Percentiles rank a stretch among this genome's conserved stretches.
Evolutionary conservation across 345 rosid species (phyloP).

Genomic region (Noccaea bulbosa): DNA sequence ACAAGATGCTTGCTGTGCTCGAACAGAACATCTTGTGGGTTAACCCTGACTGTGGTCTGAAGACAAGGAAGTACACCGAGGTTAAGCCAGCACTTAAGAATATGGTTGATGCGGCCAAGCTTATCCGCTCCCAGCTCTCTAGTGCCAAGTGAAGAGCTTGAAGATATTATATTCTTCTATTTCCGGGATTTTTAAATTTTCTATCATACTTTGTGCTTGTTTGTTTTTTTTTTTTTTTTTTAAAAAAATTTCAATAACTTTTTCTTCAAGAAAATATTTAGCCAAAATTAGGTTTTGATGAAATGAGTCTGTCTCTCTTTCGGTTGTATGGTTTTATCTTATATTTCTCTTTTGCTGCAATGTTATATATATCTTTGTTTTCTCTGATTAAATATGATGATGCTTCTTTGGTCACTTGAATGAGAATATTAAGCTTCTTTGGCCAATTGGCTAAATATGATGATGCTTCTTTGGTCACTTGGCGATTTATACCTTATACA

Average conservation of each 20-base stretch:
- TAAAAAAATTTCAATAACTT: slow-evolving; percentile 39
- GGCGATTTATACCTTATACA: slow-evolving; percentile 11
- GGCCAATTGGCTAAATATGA: not conserved
- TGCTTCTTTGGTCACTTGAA: slow-evolving; percentile 27
- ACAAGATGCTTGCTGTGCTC: slow-evolving; percentile 96
- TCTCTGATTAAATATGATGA: slow-evolving; percentile 21
- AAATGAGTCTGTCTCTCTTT: slow-evolving; percentile 11
- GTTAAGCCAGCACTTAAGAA: slow-evolving; percentile 87
- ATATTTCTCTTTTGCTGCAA: slow-evolving; percentile 7
- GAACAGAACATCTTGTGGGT: slow-evolving; percentile 95
- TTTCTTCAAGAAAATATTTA: slow-evolving; percentile 26
- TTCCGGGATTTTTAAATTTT: slow-evolving; percentile 20
- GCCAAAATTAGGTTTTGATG: slow-evolving; percentile 41
- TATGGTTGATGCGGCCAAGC: slow-evolving; percentile 95
- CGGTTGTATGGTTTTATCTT: slow-evolving; percentile 1
- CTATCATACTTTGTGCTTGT: slow-evolving; percentile 36
- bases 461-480: not conserved
- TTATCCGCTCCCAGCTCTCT: slow-evolving; percentile 83
- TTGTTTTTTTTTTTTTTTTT: not conserved
- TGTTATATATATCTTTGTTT: slow-evolving; percentile 37
- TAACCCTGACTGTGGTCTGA: slow-evolving; percentile 97
- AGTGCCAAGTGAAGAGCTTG: slow-evolving; percentile 71
- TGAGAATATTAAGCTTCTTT: not conserved
- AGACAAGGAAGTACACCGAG: slow-evolving; percentile 88
- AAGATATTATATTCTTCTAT: slow-evolving; percentile 21